A percentile compares a stretch with the other conserved stretches of the same genome.
phyloP scores from a whole-genome alignment of 2,329 filamentous ascomycete species.

The Nigrospora sphaerica region DNA sequence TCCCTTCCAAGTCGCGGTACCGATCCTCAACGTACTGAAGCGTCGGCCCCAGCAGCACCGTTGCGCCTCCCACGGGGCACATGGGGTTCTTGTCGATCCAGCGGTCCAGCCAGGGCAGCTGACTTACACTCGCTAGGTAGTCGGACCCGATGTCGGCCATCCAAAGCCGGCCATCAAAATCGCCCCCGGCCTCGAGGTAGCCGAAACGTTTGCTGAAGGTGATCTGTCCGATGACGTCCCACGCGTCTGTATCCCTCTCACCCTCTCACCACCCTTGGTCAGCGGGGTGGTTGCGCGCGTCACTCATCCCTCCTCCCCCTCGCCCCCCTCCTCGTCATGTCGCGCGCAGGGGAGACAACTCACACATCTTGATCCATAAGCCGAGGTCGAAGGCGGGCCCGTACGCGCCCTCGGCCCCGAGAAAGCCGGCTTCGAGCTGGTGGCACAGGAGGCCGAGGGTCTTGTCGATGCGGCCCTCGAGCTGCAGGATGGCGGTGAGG shows the following conservation, averaged over 20 bases:
- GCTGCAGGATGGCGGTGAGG: background rate
- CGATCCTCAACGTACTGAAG: background rate
- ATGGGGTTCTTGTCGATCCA: slow-evolving; percentile 22
- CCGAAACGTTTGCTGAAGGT: slow-evolving; percentile 32
- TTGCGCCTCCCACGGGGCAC: slow-evolving; percentile 14
- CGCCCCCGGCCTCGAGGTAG: slow-evolving; percentile 28
- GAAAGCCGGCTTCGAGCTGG: background rate
- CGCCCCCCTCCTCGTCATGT: too few species aligned
- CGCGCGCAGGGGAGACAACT: background rate
- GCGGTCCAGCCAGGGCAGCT: slow-evolving; percentile 18
- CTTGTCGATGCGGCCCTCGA: background rate
- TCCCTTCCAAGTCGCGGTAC: slow-evolving; percentile 12
- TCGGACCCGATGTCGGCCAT: slow-evolving; percentile 19
- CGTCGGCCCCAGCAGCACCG: background rate
- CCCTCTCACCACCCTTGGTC: too few species aligned
- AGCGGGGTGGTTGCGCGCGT: too few species aligned
- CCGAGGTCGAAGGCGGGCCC: background rate
- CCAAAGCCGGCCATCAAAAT: slow-evolving; percentile 28
- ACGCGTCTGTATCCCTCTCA: slow-evolving; percentile 15
- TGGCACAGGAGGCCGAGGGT: background rate
- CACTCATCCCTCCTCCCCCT: too few species aligned
- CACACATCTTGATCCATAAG: background rate
- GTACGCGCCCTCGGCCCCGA: background rate
- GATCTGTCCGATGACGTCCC: slow-evolving; percentile 33
- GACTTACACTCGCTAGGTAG: slow-evolving; percentile 20